Percentiles rank a stretch among this genome's conserved stretches.
These are phyloP conservation scores for Colletotrichum lupini DNA, from an alignment of 2,329 filamentous ascomycete species.

Conservation along the genomic window DNA sequence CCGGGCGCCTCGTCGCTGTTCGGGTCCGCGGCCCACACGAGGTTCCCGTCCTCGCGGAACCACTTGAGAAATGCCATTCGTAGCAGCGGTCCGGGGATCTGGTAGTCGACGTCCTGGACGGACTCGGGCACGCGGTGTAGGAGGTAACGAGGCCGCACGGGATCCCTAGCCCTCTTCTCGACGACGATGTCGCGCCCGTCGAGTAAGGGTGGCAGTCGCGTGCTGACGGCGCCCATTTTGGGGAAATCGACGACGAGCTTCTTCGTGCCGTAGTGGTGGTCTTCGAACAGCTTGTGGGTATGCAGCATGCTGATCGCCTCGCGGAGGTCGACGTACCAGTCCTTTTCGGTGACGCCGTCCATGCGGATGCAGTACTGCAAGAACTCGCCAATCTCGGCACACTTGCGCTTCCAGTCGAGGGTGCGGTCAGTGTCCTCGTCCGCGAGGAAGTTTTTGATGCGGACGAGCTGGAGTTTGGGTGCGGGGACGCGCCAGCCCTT, in stretches of 20 bases:
- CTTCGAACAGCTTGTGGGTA: conserved; percentile 48
- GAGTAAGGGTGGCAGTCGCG: conserved; percentile 41
- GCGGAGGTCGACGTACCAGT: conserved; percentile 44
- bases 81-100: conserved; percentile 33
- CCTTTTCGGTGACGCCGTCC: conserved; percentile 37
- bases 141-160: conserved; percentile 30
- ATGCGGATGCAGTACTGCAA: conserved; percentile 47
- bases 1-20: background rate
- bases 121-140: conserved; percentile 34
- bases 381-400: conserved; percentile 51
- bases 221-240: conserved; percentile 37
- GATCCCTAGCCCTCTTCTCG: background rate
- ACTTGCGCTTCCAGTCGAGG: conserved; percentile 50
- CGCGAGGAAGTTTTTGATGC: conserved; percentile 57
- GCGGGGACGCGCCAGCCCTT: conserved; percentile 48
- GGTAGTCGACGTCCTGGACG: conserved; percentile 42
- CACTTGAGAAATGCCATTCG: conserved; percentile 23
- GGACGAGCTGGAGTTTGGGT: conserved; percentile 45
- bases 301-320: conserved; percentile 47
- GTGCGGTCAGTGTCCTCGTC: conserved; percentile 59
- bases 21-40: conserved; percentile 24
- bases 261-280: conserved; percentile 46
- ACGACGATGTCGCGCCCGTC: conserved; percentile 28
- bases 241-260: conserved; percentile 43
- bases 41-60: conserved; percentile 32